A percentile compares a stretch with the other conserved stretches of the same genome.
Evolutionary conservation across 2,329 filamentous ascomycete species (phyloP).

Genomic region (Paraconiothyrium sp.): DNA sequence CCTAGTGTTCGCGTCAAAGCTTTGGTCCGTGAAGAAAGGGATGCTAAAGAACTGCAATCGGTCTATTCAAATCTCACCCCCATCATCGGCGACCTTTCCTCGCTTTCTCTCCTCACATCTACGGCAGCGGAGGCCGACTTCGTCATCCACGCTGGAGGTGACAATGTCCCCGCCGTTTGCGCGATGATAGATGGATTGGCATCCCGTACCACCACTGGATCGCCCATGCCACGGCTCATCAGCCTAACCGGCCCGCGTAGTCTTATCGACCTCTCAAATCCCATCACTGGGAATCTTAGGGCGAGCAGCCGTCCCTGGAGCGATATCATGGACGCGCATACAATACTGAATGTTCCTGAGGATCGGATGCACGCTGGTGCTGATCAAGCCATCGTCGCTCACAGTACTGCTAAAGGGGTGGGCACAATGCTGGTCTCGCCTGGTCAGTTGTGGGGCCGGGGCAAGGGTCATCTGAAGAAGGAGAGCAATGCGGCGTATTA

Average conservation of each 20-base stretch:
- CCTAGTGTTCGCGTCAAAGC: no score
- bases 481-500: conserved; percentile 25
- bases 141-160: conserved; percentile 24
- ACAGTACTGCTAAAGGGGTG: conserved; percentile 16
- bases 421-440: conserved; percentile 26
- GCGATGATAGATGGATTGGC: conserved; percentile 21
- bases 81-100: conserved; percentile 25
- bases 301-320: no score
- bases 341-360: no score
- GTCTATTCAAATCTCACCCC: conserved; percentile 27
- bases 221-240: conserved; percentile 24
- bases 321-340: no score
- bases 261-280: conserved; percentile 26
- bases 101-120: conserved; percentile 25
- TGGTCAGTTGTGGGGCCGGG: conserved; percentile 22
- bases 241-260: conserved; percentile 24
- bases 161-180: conserved; percentile 15
- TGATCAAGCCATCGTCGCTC: no score
- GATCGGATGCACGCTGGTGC: no score
- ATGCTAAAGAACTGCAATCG: neutral
- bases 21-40: no score
- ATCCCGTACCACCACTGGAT: conserved; percentile 24
- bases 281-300: neutral
- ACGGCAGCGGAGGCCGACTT: conserved; percentile 23
- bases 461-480: conserved; percentile 26